These are phyloP conservation scores for Neocallimastix lanati DNA, from an alignment of 192 early-diverging fungal genomes.

Conservation along the genomic window DNA sequence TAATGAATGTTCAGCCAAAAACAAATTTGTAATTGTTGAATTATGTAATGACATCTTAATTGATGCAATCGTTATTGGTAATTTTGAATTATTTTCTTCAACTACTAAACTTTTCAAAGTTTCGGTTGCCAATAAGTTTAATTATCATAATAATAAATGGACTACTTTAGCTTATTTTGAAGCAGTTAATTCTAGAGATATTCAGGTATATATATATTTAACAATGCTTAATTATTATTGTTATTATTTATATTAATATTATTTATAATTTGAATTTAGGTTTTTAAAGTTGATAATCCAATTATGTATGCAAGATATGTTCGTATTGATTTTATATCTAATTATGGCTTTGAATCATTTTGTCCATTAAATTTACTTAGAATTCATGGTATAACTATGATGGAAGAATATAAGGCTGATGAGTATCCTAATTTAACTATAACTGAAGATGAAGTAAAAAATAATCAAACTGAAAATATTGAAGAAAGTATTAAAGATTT, in stretches of 20 bases:
- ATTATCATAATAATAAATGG: slow-evolving; percentile 42
- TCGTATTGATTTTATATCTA: slow-evolving; percentile 66
- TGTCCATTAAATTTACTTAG: slow-evolving; percentile 76
- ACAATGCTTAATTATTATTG: too few relatives aligned
- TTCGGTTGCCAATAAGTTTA: slow-evolving; percentile 38
- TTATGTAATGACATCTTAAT: slow-evolving; percentile 88
- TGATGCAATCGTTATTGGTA: slow-evolving; percentile 73
- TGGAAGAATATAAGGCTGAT: slow-evolving; percentile 38
- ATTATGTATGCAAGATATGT: slow-evolving; percentile 70
- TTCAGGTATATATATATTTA: slow-evolving; percentile 20
- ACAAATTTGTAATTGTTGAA: slow-evolving; percentile 77
- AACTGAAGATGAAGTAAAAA: neutral
- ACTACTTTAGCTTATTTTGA: slow-evolving; percentile 59
- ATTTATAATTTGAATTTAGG: slow-evolving; percentile 28
- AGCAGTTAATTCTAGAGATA: slow-evolving; percentile 69
- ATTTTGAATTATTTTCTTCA: slow-evolving; percentile 92
- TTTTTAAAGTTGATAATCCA: slow-evolving; percentile 60
- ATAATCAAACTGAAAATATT: neutral
- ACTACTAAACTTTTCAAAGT: slow-evolving; percentile 78
- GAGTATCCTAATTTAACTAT: neutral
- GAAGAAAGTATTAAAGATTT: neutral
- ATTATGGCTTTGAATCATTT: slow-evolving; percentile 83
- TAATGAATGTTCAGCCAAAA: slow-evolving; percentile 50
- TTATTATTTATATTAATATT: neutral
- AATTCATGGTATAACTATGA: slow-evolving; percentile 79